A percentile compares a stretch with the other conserved stretches of the same genome.
These are phyloP conservation scores for Spiraea crenata DNA, from an alignment of 331 rosid species.

Conservation along the genomic window DNA sequence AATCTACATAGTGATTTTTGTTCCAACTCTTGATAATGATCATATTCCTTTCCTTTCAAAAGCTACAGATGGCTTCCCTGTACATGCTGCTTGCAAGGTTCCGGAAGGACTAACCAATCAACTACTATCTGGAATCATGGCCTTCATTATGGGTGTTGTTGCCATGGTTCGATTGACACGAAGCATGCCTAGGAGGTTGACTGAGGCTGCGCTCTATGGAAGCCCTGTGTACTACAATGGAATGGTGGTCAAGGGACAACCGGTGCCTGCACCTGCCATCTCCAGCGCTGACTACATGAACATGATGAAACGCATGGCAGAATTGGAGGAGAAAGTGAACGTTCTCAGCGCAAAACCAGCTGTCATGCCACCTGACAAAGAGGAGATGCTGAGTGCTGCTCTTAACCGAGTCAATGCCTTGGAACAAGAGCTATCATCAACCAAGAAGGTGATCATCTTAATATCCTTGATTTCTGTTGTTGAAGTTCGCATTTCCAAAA, in stretches of 20 bases:
- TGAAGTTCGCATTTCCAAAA: background rate
- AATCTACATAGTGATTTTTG: background rate
- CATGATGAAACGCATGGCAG: slow-evolving; percentile 82
- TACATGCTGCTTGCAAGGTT: slow-evolving; percentile 29
- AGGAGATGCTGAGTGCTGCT: slow-evolving; percentile 57
- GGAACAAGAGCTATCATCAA: slow-evolving; percentile 51
- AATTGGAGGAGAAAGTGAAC: slow-evolving; percentile 66
- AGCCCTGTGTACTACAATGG: slow-evolving; percentile 37
- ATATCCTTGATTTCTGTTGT: background rate
- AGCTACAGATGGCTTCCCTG: slow-evolving; percentile 33
- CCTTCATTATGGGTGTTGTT: slow-evolving; percentile 58
- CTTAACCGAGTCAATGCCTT: slow-evolving; percentile 45
- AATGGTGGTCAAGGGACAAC: slow-evolving; percentile 34
- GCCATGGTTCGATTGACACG: slow-evolving; percentile 59
- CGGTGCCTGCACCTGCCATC: slow-evolving; percentile 38
- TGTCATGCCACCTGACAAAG: slow-evolving; percentile 69
- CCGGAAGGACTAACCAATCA: slow-evolving; percentile 40
- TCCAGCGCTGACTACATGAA: slow-evolving; percentile 49
- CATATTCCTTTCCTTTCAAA: slow-evolving; percentile 8
- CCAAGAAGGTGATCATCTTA: slow-evolving; percentile 53
- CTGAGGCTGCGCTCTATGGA: slow-evolving; percentile 48
- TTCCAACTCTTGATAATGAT: background rate
- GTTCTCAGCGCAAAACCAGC: slow-evolving; percentile 45
- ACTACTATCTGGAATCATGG: slow-evolving; percentile 58
- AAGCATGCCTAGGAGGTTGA: slow-evolving; percentile 66